These are phyloP conservation scores for Sphagnurus paluster DNA, from an alignment of 1,284 basidiomycete genomes.

Conservation along the genomic window DNA sequence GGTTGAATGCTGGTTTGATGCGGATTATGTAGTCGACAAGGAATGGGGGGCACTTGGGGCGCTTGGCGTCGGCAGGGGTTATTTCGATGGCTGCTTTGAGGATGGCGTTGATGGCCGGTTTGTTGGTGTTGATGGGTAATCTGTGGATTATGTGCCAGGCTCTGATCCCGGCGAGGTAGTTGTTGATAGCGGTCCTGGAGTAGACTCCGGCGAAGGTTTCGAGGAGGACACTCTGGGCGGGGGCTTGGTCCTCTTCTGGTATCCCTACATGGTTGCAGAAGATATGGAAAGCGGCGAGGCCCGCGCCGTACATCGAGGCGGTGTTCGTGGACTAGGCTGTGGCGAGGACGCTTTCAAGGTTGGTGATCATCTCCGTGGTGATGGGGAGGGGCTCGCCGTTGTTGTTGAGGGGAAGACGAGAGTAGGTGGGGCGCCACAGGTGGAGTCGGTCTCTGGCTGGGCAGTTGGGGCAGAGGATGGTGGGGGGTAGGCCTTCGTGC, in stretches of 20 bases:
- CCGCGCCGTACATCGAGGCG: slow-evolving; percentile 11
- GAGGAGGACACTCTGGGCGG: slow-evolving; percentile 5
- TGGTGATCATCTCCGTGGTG: neutral
- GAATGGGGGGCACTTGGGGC: slow-evolving; percentile 24
- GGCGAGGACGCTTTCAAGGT: neutral
- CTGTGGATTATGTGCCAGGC: slow-evolving; percentile 40
- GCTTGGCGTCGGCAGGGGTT: slow-evolving; percentile 21
- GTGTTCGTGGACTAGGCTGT: slow-evolving; percentile 1
- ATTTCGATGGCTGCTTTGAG: slow-evolving; percentile 8
- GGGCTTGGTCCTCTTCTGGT: slow-evolving; percentile 14
- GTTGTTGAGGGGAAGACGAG: too few relatives aligned
- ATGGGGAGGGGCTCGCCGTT: neutral
- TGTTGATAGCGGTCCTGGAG: slow-evolving; percentile 20
- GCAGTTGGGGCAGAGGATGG: too few relatives aligned
- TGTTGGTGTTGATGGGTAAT: slow-evolving; percentile 22
- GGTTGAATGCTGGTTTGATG: slow-evolving; percentile 13
- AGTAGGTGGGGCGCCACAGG: too few relatives aligned
- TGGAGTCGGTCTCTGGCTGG: too few relatives aligned
- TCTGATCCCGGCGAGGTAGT: slow-evolving; percentile 28
- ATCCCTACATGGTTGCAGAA: slow-evolving; percentile 15
- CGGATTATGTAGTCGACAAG: slow-evolving; percentile 19
- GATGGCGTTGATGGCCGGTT: neutral
- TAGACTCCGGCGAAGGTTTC: slow-evolving; percentile 22
- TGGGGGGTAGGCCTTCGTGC: too few relatives aligned
- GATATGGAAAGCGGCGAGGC: slow-evolving; percentile 15